These are phyloP conservation scores for Aechmea fasciata DNA, from an alignment of 176 grass and related monocot species.

Conservation along the genomic window DNA sequence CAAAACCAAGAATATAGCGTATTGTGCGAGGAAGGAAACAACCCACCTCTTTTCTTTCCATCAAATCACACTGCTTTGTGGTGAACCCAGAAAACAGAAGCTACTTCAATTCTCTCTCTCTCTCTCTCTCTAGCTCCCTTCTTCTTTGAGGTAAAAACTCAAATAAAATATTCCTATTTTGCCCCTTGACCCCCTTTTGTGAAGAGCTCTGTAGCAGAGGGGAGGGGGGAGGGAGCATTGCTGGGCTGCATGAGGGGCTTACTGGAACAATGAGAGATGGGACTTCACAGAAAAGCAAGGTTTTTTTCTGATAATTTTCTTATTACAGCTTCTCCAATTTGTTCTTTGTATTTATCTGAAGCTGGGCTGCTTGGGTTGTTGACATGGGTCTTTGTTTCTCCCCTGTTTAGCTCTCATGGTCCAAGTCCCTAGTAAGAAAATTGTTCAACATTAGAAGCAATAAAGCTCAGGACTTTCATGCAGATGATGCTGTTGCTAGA, in stretches of 20 bases:
- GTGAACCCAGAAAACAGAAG: constrained; percentile 26
- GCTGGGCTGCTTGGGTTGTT: constrained; percentile 5
- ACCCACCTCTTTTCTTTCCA: constrained; percentile 31
- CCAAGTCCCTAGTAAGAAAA: constrained; percentile 83
- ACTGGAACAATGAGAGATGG: constrained; percentile 84
- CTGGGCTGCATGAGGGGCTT: constrained; percentile 47
- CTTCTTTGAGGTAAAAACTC: constrained; percentile 14
- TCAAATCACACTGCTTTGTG: constrained; percentile 57
- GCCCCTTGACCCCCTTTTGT: constrained; percentile 23
- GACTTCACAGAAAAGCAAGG: constrained; percentile 85
- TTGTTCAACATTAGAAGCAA: constrained; percentile 94
- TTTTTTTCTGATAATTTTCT: not conserved
- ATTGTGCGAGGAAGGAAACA: constrained; percentile 14
- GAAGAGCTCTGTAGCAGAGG: constrained; percentile 17
- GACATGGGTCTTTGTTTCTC: constrained; percentile 1
- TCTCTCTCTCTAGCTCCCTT: not conserved
- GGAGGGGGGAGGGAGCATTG: constrained; percentile 7
- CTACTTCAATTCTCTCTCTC: constrained; percentile 27
- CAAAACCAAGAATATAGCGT: constrained; percentile 3
- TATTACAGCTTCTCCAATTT: not conserved
- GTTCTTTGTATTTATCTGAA: not conserved
- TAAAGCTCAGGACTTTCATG: constrained; percentile 78
- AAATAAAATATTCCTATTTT: not conserved
- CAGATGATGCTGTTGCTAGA: constrained; percentile 67
- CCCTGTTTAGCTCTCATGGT: constrained; percentile 58